phyloP scores from a whole-genome alignment of 2,329 filamentous ascomycete genomes.

The Alternaria viburni region DNA sequence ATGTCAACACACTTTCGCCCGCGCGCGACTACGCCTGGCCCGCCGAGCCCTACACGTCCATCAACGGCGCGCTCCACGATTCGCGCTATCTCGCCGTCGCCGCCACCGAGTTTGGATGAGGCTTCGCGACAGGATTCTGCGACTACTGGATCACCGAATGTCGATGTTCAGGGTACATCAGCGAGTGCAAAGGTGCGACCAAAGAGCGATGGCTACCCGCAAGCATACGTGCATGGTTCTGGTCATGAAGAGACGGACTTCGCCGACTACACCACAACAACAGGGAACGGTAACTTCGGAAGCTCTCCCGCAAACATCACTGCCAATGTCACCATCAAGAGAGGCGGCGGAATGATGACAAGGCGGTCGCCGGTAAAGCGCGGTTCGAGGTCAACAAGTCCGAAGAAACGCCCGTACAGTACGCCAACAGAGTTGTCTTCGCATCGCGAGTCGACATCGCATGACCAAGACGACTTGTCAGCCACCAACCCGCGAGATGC shows the following conservation, averaged over 20 bases:
- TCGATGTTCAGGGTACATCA: not conserved
- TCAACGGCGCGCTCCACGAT: constrained; percentile 34
- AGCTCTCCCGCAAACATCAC: not conserved
- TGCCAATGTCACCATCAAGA: constrained; percentile 2
- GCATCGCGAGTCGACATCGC: not conserved
- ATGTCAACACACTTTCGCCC: constrained; percentile 10
- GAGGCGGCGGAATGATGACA: not conserved
- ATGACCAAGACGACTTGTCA: not conserved
- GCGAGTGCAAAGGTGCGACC: not conserved
- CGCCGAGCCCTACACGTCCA: constrained; percentile 24
- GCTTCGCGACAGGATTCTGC: constrained; percentile 9
- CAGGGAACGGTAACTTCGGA: not conserved
- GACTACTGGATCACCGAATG: not conserved
- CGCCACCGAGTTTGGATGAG: constrained; percentile 19
- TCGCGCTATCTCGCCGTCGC: constrained; percentile 37
- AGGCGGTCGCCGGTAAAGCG: constrained; percentile 10
- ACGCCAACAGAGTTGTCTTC: not conserved
- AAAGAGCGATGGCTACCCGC: not conserved
- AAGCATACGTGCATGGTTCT: not conserved
- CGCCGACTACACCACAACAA: not conserved
- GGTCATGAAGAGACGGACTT: not conserved
- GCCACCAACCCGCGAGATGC: not conserved
- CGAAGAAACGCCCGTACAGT: constrained; percentile 5
- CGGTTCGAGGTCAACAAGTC: not conserved
- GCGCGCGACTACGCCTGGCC: constrained; percentile 17